Conservation (phyloP, 108 stramenopile genomes). For the Discostella stelligeroides region DNA sequence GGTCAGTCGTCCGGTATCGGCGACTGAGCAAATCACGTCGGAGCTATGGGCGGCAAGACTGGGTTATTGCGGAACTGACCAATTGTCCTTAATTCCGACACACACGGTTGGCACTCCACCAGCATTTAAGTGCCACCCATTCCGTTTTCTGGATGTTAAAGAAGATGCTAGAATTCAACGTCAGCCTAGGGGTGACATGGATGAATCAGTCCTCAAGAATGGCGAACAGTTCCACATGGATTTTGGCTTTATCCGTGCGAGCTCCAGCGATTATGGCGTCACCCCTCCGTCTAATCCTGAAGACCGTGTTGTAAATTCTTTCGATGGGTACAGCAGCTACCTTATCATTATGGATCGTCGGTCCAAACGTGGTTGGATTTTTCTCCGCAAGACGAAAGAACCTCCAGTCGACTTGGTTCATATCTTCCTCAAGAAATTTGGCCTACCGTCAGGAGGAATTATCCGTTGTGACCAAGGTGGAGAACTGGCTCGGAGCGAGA, state of each 20-base stretch:
- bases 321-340: neutral
- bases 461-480: neutral
- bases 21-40: neutral
- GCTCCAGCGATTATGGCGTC: too few species aligned
- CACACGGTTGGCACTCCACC: constrained; percentile 13
- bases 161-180: neutral
- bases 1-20: neutral
- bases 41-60: constrained; percentile 14
- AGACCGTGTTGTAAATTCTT: constrained; percentile 1
- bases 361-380: neutral
- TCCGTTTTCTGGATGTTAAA: neutral
- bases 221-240: too few species aligned
- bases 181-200: too few species aligned
- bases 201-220: too few species aligned
- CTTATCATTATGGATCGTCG: neutral
- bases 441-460: neutral
- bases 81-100: neutral
- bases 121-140: constrained; percentile 13
- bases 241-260: too few species aligned
- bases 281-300: too few species aligned
- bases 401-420: neutral
- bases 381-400: neutral
- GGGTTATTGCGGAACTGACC: neutral
- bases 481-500: neutral
- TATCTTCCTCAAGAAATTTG: too few species aligned